Conservation (phyloP, 306 rosid species). For the Cucumis sativus region DNA sequence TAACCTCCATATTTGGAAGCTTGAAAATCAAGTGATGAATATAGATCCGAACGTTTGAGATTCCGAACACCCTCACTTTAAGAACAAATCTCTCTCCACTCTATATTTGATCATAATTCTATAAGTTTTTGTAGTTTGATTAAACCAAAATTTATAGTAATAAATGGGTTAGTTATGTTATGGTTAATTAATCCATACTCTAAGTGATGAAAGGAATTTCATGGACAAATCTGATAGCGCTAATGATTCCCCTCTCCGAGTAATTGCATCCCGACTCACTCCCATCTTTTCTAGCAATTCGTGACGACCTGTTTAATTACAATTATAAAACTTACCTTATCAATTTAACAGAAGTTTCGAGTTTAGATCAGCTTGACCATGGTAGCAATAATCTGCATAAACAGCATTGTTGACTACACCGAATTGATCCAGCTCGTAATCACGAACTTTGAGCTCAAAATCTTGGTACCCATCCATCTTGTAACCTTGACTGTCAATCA, state of each 20-base stretch:
- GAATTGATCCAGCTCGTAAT: constrained; percentile 83
- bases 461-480: constrained; percentile 61
- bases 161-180: not conserved
- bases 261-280: constrained; percentile 44
- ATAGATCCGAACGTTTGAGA: constrained; percentile 61
- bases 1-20: constrained; percentile 78
- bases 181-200: constrained; percentile 28
- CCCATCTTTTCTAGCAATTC: constrained; percentile 54
- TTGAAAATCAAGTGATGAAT: constrained; percentile 58
- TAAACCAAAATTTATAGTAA: not conserved
- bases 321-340: too few relatives aligned
- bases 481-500: constrained; percentile 6
- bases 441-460: constrained; percentile 68
- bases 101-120: constrained; percentile 14
- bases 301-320: constrained; percentile 52
- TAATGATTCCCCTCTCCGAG: constrained; percentile 54
- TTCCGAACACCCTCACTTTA: constrained; percentile 41
- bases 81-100: constrained; percentile 68
- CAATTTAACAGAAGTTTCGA: too few relatives aligned
- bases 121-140: too few relatives aligned
- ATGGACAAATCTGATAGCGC: constrained; percentile 63
- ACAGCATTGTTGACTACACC: constrained; percentile 91
- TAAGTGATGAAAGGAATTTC: constrained; percentile 72
- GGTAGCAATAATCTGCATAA: constrained; percentile 88
- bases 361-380: constrained; percentile 24